Evolutionary conservation across 352 stramenopile species (phyloP).

Genomic region (Phytophthora ohioensis): DNA sequence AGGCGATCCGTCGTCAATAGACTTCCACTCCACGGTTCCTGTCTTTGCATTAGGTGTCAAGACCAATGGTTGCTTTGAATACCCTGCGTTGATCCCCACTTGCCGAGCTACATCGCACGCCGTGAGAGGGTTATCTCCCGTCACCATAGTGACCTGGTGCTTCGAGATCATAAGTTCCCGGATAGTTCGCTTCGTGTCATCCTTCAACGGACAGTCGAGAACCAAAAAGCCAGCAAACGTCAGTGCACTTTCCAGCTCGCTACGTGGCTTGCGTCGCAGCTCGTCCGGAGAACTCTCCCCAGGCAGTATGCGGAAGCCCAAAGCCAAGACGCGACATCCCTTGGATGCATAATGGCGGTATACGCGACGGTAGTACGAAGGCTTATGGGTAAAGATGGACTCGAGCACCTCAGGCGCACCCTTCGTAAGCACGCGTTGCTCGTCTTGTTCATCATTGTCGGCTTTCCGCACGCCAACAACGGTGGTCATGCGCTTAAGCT

Average conservation of each 20-base stretch:
- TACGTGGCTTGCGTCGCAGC: constrained; percentile 78
- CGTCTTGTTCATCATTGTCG: constrained; percentile 70
- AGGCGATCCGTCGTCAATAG: constrained; percentile 86
- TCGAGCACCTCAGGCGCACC: constrained; percentile 96
- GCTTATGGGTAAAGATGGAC: constrained; percentile 87
- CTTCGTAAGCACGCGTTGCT: constrained; percentile 95
- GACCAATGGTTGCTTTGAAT: constrained; percentile 72
- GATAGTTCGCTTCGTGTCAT: constrained; percentile 96
- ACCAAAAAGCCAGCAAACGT: constrained; percentile 96
- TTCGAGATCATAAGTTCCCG: constrained; percentile 92
- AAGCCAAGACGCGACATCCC: constrained; percentile 93
- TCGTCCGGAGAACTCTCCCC: constrained; percentile 59
- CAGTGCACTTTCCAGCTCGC: constrained; percentile 92
- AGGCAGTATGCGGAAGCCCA: constrained; percentile 94
- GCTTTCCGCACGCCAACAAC: constrained; percentile 88
- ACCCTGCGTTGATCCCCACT: constrained; percentile 96
- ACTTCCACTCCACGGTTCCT: constrained; percentile 78
- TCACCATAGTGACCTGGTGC: constrained; percentile 98
- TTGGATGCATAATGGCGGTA: constrained; percentile 85
- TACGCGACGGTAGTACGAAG: constrained; percentile 89
- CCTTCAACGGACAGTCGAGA: constrained; percentile 93
- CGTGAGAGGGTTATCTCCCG: constrained; percentile 97
- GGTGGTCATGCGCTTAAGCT: constrained; percentile 97
- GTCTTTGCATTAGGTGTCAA: constrained; percentile 54
- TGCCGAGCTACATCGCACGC: constrained; percentile 97